Conservation (phyloP, 495 filamentous ascomycete genomes). For the Peziza echinospora region DNA sequence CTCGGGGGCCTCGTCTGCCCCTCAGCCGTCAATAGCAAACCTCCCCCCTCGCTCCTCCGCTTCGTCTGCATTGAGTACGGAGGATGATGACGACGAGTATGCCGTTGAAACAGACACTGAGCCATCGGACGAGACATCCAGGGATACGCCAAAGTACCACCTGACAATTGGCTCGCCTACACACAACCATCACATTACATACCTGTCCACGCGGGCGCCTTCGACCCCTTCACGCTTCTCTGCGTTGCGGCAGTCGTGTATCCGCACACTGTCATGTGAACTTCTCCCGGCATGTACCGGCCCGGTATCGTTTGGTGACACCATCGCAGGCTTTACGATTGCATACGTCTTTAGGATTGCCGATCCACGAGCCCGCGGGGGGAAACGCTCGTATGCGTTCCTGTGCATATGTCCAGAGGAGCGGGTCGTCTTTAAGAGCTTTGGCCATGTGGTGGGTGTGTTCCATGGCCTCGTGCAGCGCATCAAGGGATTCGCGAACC, state of each 20-base stretch:
- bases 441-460: constrained; percentile 46
- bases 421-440: constrained; percentile 50
- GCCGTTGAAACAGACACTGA: constrained; percentile 2
- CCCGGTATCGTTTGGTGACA: constrained; percentile 71
- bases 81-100: background rate
- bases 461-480: constrained; percentile 58
- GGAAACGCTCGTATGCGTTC: constrained; percentile 68
- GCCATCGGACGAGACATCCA: constrained; percentile 5
- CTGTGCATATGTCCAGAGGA: constrained; percentile 57
- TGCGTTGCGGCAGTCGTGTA: constrained; percentile 59
- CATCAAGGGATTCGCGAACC: constrained; percentile 32
- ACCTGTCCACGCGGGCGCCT: constrained; percentile 66
- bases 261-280: constrained; percentile 72
- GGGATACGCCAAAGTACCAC: constrained; percentile 17
- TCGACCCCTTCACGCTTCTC: constrained; percentile 57
- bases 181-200: constrained; percentile 68
- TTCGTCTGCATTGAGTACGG: constrained; percentile 9
- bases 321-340: constrained; percentile 64
- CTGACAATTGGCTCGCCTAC: constrained; percentile 23
- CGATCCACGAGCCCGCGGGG: constrained; percentile 70
- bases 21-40: constrained; percentile 2
- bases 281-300: constrained; percentile 56
- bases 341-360: constrained; percentile 81
- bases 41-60: constrained; percentile 5
- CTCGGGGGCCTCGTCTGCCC: constrained; percentile 6